A percentile compares a stretch with the other conserved stretches of the same genome.
These are phyloP conservation scores for Gynandropsis gynandra DNA, from an alignment of 345 rosid species.

Conservation along the genomic window DNA sequence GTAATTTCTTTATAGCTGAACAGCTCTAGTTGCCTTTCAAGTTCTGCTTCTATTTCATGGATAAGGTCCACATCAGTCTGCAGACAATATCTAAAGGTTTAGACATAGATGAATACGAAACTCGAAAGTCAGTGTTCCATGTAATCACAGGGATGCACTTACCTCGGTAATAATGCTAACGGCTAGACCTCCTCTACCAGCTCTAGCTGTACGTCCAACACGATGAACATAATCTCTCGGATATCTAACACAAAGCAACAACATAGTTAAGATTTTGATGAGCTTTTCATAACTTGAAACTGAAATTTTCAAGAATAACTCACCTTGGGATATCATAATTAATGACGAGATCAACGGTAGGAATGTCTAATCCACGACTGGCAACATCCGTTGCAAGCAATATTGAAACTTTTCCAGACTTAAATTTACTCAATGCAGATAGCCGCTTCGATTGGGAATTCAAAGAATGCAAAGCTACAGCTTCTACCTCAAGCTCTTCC, in stretches of 20 bases:
- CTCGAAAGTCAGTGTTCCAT: background rate
- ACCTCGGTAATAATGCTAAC: conserved; percentile 80
- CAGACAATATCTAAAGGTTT: conserved; percentile 16
- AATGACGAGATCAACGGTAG: conserved; percentile 88
- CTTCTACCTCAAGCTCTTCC: conserved; percentile 77
- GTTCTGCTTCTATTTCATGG: conserved; percentile 65
- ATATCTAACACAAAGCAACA: conserved; percentile 37
- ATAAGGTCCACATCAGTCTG: conserved; percentile 75
- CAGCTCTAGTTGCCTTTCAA: conserved; percentile 57
- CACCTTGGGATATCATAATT: conserved; percentile 95
- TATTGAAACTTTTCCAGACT: conserved; percentile 72
- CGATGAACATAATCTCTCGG: conserved; percentile 95
- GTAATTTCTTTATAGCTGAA: conserved; percentile 69
- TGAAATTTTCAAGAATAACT: background rate
- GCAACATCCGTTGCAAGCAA: conserved; percentile 93
- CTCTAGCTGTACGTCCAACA: conserved; percentile 98
- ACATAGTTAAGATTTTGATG: conserved; percentile 2
- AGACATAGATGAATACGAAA: conserved; percentile 17
- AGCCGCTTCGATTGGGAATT: conserved; percentile 77
- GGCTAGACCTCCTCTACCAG: conserved; percentile 91
- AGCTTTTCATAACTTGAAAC: background rate
- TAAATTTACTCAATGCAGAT: conserved; percentile 70
- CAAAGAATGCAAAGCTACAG: conserved; percentile 68
- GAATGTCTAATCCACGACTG: conserved; percentile 95
- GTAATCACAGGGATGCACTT: conserved; percentile 14